Conservation (phyloP, 1,139 yeast species). For the Nakaseomyces delphensis region DNA sequence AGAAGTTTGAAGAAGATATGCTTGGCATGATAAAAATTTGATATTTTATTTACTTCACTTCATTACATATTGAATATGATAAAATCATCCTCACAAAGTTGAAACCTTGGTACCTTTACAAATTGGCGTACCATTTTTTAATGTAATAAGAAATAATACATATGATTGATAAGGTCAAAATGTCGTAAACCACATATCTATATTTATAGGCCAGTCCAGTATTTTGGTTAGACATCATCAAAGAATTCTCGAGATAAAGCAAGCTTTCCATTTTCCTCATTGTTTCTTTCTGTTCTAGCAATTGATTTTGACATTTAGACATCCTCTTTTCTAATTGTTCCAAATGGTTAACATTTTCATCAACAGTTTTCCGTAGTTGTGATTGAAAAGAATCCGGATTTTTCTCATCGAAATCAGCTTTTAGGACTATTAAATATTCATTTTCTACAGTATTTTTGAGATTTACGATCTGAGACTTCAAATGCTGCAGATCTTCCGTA, state of each 20-base stretch:
- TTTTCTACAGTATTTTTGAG: constrained; percentile 12
- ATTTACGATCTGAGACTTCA: constrained; percentile 11
- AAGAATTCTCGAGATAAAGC: constrained; percentile 18
- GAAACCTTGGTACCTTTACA: too few species aligned
- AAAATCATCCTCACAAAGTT: too few species aligned
- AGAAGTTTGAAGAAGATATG: not conserved
- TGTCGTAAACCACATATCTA: constrained; percentile 19
- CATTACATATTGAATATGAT: too few species aligned
- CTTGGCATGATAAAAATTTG: too few species aligned
- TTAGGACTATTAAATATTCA: constrained; percentile 12
- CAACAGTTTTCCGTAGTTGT: constrained; percentile 11
- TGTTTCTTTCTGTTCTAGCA: constrained; percentile 68
- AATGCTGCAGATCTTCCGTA: constrained; percentile 10
- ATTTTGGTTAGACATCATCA: constrained; percentile 19
- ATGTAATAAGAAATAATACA: constrained; percentile 7
- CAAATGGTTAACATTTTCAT: constrained; percentile 12
- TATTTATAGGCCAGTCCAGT: constrained; percentile 17
- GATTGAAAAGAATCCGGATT: constrained; percentile 16
- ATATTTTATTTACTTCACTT: too few species aligned
- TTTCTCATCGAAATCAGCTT: constrained; percentile 13
- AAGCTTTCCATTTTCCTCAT: constrained; percentile 39
- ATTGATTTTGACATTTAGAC: constrained; percentile 12
- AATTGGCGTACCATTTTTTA: constrained; percentile 7
- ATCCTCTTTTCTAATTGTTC: constrained; percentile 18
- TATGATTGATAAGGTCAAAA: constrained; percentile 11